Conservation (phyloP, 192 early-diverging fungal genomes). For the Coemansia sp. region DNA sequence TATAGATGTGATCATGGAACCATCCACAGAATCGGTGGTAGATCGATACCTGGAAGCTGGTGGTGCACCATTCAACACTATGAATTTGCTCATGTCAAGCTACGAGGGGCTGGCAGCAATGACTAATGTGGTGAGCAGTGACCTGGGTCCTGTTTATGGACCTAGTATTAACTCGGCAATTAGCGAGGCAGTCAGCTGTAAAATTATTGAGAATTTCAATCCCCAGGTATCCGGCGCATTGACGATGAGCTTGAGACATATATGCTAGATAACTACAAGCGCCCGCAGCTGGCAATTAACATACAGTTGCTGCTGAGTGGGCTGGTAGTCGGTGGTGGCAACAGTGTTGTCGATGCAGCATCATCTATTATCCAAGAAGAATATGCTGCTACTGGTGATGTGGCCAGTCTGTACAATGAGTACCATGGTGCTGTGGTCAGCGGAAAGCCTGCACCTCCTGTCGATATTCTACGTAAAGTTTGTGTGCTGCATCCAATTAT, state of each 20-base stretch:
- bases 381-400: constrained; percentile 43
- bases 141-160: constrained; percentile 15
- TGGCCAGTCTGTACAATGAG: constrained; percentile 30
- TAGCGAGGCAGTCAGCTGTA: constrained; percentile 52
- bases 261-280: constrained; percentile 38
- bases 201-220: constrained; percentile 63
- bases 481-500: constrained; percentile 38
- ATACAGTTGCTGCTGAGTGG: constrained; percentile 39
- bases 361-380: constrained; percentile 38
- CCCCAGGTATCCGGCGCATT: constrained; percentile 36
- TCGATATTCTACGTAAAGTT: constrained; percentile 25
- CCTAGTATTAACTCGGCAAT: constrained; percentile 11
- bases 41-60: constrained; percentile 44
- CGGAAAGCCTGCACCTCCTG: constrained; percentile 2
- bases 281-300: constrained; percentile 40
- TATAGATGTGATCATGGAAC: constrained; percentile 54
- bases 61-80: constrained; percentile 48
- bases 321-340: constrained; percentile 26
- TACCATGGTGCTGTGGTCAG: constrained; percentile 20
- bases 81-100: constrained; percentile 36
- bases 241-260: constrained; percentile 42
- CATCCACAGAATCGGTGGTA: constrained; percentile 26
- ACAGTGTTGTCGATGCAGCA: constrained; percentile 32
- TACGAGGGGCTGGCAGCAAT: constrained; percentile 49
- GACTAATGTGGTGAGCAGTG: constrained; percentile 31